phyloP scores from a whole-genome alignment of 2,329 filamentous ascomycete species.

The Cytospora leucostoma region DNA sequence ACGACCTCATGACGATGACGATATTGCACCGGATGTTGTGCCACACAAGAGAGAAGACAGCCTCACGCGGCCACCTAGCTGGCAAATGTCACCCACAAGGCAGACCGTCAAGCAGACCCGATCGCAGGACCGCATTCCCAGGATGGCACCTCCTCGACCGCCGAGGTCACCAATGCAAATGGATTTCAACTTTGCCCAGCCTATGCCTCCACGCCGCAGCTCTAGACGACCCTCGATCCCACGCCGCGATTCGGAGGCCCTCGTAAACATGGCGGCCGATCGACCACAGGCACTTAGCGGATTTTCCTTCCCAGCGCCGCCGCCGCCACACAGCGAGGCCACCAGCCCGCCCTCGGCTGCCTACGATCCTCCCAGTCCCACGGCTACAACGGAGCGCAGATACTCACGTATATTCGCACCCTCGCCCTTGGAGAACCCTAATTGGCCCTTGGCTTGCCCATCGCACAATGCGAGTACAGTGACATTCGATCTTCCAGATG shows the following conservation, averaged over 20 bases:
- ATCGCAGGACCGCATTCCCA: constrained; percentile 53
- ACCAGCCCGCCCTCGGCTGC: constrained; percentile 32
- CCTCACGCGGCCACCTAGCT: constrained; percentile 32
- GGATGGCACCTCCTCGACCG: constrained; percentile 49
- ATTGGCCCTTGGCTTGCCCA: constrained; percentile 47
- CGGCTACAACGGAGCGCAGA: constrained; percentile 33
- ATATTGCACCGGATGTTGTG: constrained; percentile 24
- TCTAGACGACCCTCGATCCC: constrained; percentile 55
- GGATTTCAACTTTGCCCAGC: constrained; percentile 38
- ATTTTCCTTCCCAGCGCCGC: constrained; percentile 49
- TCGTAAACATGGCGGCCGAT: constrained; percentile 40
- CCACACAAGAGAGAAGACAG: constrained; percentile 29
- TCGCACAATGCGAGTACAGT: constrained; percentile 32
- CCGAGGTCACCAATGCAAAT: constrained; percentile 48
- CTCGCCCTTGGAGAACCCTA: constrained; percentile 38
- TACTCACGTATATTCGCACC: constrained; percentile 45
- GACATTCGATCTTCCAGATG: constrained; percentile 54
- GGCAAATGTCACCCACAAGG: constrained; percentile 37
- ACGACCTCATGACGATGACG: constrained; percentile 21
- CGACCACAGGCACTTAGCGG: constrained; percentile 48
- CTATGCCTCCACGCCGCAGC: constrained; percentile 53
- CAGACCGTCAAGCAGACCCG: constrained; percentile 46
- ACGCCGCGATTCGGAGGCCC: constrained; percentile 46
- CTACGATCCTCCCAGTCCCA: constrained; percentile 35
- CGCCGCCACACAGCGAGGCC: constrained; percentile 34